A percentile compares a stretch with the other conserved stretches of the same genome.
These are phyloP conservation scores for Globisporangium acanthophoron DNA, from an alignment of 352 stramenopile species.

Conservation along the genomic window DNA sequence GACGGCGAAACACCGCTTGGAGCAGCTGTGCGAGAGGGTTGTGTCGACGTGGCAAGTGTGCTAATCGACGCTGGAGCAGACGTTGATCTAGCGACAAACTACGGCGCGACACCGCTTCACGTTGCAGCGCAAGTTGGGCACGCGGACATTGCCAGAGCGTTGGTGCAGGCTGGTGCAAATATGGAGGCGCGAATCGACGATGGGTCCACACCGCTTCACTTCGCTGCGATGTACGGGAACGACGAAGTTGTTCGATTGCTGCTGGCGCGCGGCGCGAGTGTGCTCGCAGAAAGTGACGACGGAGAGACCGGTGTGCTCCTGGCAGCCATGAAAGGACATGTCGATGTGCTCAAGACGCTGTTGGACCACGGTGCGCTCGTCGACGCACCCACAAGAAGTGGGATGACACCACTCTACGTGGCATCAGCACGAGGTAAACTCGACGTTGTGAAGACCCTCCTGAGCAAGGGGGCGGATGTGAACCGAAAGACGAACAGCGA, in stretches of 20 bases:
- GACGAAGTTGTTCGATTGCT: neutral
- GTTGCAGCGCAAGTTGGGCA: neutral
- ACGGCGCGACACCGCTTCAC: neutral
- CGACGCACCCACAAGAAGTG: neutral
- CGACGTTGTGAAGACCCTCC: neutral
- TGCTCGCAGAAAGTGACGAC: neutral
- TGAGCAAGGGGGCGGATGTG: neutral
- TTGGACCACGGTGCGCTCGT: neutral
- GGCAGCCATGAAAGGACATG: neutral
- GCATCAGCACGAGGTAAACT: neutral
- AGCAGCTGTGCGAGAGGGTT: neutral
- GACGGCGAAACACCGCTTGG: neutral
- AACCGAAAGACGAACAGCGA: neutral
- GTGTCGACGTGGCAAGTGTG: neutral
- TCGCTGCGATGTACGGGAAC: neutral
- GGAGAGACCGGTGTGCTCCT: neutral
- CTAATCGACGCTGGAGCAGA: neutral
- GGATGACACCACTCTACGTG: neutral
- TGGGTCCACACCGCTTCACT: neutral
- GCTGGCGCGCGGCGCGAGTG: neutral
- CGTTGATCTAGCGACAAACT: neutral
- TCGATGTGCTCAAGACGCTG: neutral
- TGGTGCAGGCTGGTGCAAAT: neutral
- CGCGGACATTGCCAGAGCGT: neutral
- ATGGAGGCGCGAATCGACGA: neutral